phyloP scores from a whole-genome alignment of 768 basidiomycete genomes.

The Boletus patriciae region DNA sequence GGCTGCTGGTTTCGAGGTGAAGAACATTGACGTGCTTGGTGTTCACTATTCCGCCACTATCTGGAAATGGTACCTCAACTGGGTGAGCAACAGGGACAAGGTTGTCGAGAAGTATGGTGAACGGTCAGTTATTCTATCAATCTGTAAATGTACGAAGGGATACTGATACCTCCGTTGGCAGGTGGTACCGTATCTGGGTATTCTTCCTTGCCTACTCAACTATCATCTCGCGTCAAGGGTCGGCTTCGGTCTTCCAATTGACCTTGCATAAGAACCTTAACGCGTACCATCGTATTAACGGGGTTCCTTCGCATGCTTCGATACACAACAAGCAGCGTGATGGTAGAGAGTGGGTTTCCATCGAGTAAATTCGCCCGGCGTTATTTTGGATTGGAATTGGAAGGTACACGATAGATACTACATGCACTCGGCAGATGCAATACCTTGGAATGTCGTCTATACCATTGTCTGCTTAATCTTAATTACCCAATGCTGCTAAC shows the following conservation, averaged over 20 bases:
- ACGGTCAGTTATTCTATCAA: conserved; percentile 35
- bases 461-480: conserved; percentile 29
- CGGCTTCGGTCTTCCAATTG: conserved; percentile 93
- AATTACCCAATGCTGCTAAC: conserved; percentile 8
- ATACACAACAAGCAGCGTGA: conserved; percentile 58
- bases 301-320: conserved; percentile 77
- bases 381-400: neutral
- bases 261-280: conserved; percentile 98
- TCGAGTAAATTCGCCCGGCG: conserved; percentile 17
- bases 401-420: conserved; percentile 1
- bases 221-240: conserved; percentile 87
- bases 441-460: conserved; percentile 14
- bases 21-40: conserved; percentile 94
- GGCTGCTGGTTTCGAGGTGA: conserved; percentile 92
- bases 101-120: conserved; percentile 89
- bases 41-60: conserved; percentile 95
- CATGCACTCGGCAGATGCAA: conserved; percentile 8
- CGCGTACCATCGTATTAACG: conserved; percentile 87
- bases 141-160: neutral
- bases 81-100: conserved; percentile 90
- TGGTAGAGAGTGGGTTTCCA: conserved; percentile 25
- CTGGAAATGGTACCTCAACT: conserved; percentile 95
- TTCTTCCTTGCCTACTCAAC: conserved; percentile 94
- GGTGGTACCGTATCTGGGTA: conserved; percentile 93
- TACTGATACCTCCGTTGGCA: conserved; percentile 4